Conservation (phyloP, 768 basidiomycete genomes). For the Panellus pusillus region DNA sequence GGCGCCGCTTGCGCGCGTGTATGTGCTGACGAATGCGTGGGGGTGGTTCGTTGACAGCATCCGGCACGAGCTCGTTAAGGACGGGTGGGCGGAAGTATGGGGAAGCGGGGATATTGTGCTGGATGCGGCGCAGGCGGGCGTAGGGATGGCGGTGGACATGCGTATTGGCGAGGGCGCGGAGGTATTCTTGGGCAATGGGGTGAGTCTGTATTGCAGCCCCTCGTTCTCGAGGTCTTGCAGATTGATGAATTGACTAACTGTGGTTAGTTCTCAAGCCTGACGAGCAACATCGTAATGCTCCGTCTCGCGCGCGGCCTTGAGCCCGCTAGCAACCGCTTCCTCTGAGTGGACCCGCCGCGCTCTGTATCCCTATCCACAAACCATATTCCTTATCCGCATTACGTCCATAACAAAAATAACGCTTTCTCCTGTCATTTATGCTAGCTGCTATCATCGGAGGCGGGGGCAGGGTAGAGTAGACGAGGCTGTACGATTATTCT, state of each 20-base stretch:
- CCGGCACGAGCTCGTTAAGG: constrained; percentile 34
- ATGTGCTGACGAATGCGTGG: constrained; percentile 54
- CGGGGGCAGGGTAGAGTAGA: no score
- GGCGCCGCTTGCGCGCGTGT: constrained; percentile 32
- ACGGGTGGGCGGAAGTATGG: constrained; percentile 52
- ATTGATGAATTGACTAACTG: neutral
- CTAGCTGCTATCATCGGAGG: no score
- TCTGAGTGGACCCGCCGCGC: neutral
- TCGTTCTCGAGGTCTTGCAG: neutral
- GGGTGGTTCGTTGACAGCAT: constrained; percentile 42
- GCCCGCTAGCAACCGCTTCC: constrained; percentile 19
- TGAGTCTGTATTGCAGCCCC: neutral
- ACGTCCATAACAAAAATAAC: no score
- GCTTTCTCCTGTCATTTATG: no score
- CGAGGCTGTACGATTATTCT: no score
- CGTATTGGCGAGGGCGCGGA: constrained; percentile 42
- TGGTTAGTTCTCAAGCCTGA: constrained; percentile 35
- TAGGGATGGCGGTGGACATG: constrained; percentile 43
- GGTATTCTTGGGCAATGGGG: constrained; percentile 43
- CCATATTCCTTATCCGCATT: no score
- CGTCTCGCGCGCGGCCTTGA: constrained; percentile 25
- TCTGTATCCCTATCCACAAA: no score
- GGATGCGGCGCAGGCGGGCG: constrained; percentile 40
- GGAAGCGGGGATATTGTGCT: constrained; percentile 43
- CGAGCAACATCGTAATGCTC: constrained; percentile 41